Percentiles rank a stretch among this genome's conserved stretches.
phyloP scores from a whole-genome alignment of 148 eudicot species.

The Fagopyrum esculentum region DNA sequence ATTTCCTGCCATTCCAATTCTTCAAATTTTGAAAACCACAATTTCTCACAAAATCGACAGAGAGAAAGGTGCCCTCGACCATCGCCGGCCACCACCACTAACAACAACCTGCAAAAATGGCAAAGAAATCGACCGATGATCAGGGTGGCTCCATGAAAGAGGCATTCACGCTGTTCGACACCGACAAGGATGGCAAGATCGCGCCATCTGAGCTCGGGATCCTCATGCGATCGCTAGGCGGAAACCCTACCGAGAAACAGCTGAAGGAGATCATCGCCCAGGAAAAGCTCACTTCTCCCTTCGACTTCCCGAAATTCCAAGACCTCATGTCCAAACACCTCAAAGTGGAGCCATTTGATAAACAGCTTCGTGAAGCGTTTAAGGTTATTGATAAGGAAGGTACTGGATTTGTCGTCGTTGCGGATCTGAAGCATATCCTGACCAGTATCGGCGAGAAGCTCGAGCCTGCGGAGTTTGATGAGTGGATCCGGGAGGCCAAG shows the following conservation, averaged over 20 bases:
- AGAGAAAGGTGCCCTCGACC: conserved; percentile 2
- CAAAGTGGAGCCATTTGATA: conserved; percentile 87
- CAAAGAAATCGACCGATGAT: conserved; percentile 44
- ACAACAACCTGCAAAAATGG: conserved; percentile 22
- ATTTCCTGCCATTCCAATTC: no score
- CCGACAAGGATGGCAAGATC: conserved; percentile 47
- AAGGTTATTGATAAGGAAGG: conserved; percentile 88
- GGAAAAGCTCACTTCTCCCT: conserved; percentile 47
- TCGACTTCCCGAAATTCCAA: conserved; percentile 60
- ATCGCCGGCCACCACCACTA: not conserved
- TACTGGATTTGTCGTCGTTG: conserved; percentile 64
- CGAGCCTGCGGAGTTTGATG: conserved; percentile 90
- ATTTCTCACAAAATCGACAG: no score
- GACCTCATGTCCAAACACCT: conserved; percentile 77
- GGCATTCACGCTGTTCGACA: conserved; percentile 53
- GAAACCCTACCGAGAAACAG: conserved; percentile 43
- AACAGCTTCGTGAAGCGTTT: conserved; percentile 83
- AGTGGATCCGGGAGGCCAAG: conserved; percentile 96
- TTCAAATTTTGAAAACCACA: no score
- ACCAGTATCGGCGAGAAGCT: conserved; percentile 92
- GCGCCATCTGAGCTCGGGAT: conserved; percentile 40
- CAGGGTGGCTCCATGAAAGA: conserved; percentile 52
- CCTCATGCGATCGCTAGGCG: conserved; percentile 40
- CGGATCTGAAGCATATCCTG: conserved; percentile 81
- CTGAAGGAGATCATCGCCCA: conserved; percentile 52